These are phyloP conservation scores for Collybia mongolica DNA, from an alignment of 768 basidiomycete species.

Conservation along the genomic window DNA sequence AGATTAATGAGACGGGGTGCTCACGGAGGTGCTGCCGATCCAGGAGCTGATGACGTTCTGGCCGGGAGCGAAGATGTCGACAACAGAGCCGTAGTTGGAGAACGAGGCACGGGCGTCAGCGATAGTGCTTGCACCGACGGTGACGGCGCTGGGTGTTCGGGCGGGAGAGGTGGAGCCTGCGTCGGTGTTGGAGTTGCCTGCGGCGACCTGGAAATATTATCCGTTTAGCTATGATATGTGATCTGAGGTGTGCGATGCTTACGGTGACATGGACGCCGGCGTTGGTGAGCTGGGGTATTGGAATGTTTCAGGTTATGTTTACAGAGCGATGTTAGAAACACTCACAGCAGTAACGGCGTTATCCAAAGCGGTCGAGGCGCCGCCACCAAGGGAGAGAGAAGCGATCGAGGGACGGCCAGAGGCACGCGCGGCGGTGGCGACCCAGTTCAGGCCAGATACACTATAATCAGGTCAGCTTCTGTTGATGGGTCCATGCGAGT, in stretches of 20 bases:
- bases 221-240: constrained; percentile 20
- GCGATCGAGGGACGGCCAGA: constrained; percentile 2
- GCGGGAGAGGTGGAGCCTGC: constrained; percentile 1
- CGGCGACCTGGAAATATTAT: constrained; percentile 2
- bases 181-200: constrained; percentile 4
- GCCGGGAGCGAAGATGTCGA: constrained; percentile 31
- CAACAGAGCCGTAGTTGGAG: constrained; percentile 28
- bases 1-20: too few species aligned
- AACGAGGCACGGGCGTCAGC: constrained; percentile 20
- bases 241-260: constrained; percentile 18
- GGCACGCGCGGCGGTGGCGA: background rate
- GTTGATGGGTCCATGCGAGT: too few species aligned
- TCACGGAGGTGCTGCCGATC: constrained; percentile 3
- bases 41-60: constrained; percentile 19
- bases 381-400: background rate
- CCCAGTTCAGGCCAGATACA: constrained; percentile 3
- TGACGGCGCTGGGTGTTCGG: background rate
- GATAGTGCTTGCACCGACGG: constrained; percentile 19
- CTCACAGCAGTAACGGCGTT: too few species aligned
- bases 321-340: background rate
- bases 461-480: background rate
- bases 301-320: background rate
- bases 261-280: constrained; percentile 22
- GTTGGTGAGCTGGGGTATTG: constrained; percentile 3
- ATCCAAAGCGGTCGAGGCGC: background rate